A percentile compares a stretch with the other conserved stretches of the same genome.
Evolutionary conservation across 179 eudicot genomes (phyloP).

Genomic region (Silene noctiflora): DNA sequence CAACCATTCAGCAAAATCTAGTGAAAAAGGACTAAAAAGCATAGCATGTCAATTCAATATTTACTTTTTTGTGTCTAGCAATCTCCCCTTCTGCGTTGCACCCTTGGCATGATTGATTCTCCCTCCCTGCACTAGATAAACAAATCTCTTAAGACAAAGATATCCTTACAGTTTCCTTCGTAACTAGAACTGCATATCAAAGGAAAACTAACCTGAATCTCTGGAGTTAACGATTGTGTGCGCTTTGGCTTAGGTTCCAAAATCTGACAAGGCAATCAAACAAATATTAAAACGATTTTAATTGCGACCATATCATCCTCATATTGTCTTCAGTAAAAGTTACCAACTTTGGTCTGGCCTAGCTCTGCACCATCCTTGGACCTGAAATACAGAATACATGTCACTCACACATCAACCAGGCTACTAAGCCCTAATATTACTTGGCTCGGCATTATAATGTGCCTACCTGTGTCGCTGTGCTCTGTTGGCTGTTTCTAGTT

Average conservation of each 20-base stretch:
- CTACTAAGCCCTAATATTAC: neutral
- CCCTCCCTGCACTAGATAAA: slow-evolving; percentile 7
- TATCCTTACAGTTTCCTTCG: slow-evolving; percentile 3
- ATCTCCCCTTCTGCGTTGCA: neutral
- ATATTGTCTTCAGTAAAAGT: slow-evolving; percentile 10
- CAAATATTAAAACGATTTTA: neutral
- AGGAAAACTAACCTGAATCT: slow-evolving; percentile 40
- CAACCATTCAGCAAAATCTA: neutral
- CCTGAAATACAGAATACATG: slow-evolving; percentile 36
- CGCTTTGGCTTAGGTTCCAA: slow-evolving; percentile 32
- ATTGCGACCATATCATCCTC: neutral
- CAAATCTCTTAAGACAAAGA: neutral
- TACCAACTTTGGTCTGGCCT: slow-evolving; percentile 52
- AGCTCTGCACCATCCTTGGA: slow-evolving; percentile 37
- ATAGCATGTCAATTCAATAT: neutral
- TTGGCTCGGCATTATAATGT: neutral
- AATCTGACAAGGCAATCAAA: slow-evolving; percentile 26
- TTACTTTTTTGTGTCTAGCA: slow-evolving; percentile 12
- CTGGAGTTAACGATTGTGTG: slow-evolving; percentile 31
- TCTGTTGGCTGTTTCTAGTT: slow-evolving; percentile 58
- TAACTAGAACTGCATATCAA: neutral
- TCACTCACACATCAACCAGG: slow-evolving; percentile 6
- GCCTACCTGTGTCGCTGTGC: slow-evolving; percentile 56
- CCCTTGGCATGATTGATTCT: neutral
- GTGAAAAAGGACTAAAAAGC: neutral